A percentile compares a stretch with the other conserved stretches of the same genome.
Evolutionary conservation across 768 basidiomycete species (phyloP).

Genomic region (Sistotremastrum niveocremeum): DNA sequence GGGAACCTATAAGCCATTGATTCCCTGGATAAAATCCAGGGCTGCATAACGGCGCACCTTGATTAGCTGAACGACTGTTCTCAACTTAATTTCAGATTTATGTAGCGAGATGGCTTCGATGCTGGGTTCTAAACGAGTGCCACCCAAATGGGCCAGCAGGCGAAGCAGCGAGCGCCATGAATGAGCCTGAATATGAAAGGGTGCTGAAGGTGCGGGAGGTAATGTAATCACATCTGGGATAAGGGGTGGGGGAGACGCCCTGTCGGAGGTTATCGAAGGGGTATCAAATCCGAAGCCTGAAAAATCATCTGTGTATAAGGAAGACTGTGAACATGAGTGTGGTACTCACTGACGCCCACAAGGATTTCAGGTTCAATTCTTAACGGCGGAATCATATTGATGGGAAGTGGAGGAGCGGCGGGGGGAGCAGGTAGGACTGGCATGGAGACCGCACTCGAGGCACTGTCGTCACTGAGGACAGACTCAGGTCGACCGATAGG

Average conservation of each 20-base stretch:
- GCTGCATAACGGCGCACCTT: conserved; percentile 32
- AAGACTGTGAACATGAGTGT: neutral
- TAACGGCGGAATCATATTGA: too few species aligned
- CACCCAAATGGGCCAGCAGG: conserved; percentile 60
- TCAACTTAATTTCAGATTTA: conserved; percentile 43
- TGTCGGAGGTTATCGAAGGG: conserved; percentile 36
- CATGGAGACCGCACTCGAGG: too few species aligned
- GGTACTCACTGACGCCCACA: conserved; percentile 46
- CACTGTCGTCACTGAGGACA: too few species aligned
- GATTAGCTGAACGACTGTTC: conserved; percentile 68
- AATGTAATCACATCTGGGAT: conserved; percentile 68
- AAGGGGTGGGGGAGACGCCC: conserved; percentile 33
- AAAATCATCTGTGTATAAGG: conserved; percentile 1
- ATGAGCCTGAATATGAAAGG: conserved; percentile 60
- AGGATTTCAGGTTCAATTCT: conserved; percentile 40
- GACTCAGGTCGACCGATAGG: too few species aligned
- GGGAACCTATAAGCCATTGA: conserved; percentile 34
- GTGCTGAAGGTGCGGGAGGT: conserved; percentile 52
- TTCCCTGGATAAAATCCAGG: neutral
- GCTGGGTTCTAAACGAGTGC: conserved; percentile 56
- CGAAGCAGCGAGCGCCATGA: conserved; percentile 64
- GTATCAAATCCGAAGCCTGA: conserved; percentile 55
- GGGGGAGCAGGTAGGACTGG: too few species aligned
- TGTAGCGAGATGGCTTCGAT: conserved; percentile 48
- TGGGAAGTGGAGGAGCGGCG: too few species aligned